Evolutionary conservation across 2,329 filamentous ascomycete genomes (phyloP).

Genomic region (Neopestalotiopsis sp.): DNA sequence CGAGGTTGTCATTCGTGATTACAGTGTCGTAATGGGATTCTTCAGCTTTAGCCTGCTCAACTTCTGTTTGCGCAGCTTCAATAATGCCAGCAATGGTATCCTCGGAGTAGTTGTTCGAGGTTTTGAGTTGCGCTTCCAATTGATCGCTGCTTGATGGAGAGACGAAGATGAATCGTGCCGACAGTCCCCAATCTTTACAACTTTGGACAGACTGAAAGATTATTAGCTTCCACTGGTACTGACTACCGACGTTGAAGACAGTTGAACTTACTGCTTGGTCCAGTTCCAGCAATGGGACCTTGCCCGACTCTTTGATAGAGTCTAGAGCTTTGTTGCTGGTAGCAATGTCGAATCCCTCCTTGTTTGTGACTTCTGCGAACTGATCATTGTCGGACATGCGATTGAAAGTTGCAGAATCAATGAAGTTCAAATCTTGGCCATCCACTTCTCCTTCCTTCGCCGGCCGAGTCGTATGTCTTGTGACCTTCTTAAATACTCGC

Average conservation of each 20-base stretch:
- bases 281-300: slow-evolving; percentile 64
- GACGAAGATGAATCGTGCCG: slow-evolving; percentile 60
- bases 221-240: slow-evolving; percentile 1
- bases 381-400: slow-evolving; percentile 64
- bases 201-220: slow-evolving; percentile 56
- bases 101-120: slow-evolving; percentile 46
- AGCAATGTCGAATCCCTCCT: slow-evolving; percentile 57
- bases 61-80: slow-evolving; percentile 41
- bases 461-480: slow-evolving; percentile 59
- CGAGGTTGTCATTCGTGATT: slow-evolving; percentile 56
- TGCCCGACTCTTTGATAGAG: slow-evolving; percentile 55
- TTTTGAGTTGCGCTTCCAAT: slow-evolving; percentile 47
- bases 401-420: slow-evolving; percentile 60
- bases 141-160: slow-evolving; percentile 45
- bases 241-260: background rate
- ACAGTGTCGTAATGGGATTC: slow-evolving; percentile 53
- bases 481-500: slow-evolving; percentile 66
- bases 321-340: slow-evolving; percentile 60
- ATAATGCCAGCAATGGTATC: slow-evolving; percentile 52
- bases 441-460: slow-evolving; percentile 55
- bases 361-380: slow-evolving; percentile 60
- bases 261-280: slow-evolving; percentile 52
- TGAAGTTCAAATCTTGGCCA: slow-evolving; percentile 60
- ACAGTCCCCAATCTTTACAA: slow-evolving; percentile 61
- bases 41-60: slow-evolving; percentile 49